Percentiles rank a stretch among this genome's conserved stretches.
Evolutionary conservation across 495 filamentous ascomycete species (phyloP).

Genomic region (Penicillium cinerascens): DNA sequence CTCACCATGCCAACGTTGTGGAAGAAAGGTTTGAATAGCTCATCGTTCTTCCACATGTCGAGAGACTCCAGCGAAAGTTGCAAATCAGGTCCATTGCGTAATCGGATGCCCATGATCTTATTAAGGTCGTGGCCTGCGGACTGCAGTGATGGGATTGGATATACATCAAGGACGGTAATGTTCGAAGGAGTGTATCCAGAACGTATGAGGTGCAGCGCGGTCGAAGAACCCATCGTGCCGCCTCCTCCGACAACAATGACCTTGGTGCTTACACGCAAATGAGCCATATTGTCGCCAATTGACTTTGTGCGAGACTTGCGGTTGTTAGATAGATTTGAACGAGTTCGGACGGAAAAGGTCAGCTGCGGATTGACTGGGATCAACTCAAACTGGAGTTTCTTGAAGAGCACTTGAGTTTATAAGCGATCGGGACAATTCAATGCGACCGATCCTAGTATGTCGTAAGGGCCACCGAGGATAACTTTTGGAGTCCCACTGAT

Average conservation of each 20-base stretch:
- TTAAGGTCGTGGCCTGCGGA: conserved; percentile 48
- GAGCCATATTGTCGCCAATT: conserved; percentile 3
- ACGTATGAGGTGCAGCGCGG: conserved; percentile 44
- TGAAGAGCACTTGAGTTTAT: background rate
- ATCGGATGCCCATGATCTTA: conserved; percentile 36
- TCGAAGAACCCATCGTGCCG: conserved; percentile 45
- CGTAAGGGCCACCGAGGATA: background rate
- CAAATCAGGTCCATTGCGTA: conserved; percentile 13
- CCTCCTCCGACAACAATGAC: conserved; percentile 22
- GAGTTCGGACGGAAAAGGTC: background rate
- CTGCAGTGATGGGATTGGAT: conserved; percentile 39
- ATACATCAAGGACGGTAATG: conserved; percentile 44
- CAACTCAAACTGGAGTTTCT: background rate
- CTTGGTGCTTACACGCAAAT: conserved; percentile 9
- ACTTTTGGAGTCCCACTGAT: background rate
- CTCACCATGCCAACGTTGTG: conserved; percentile 33
- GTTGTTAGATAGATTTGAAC: background rate
- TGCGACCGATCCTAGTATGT: background rate
- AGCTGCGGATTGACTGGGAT: background rate
- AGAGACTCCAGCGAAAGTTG: conserved; percentile 27
- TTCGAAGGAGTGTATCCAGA: conserved; percentile 37
- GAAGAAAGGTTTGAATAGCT: conserved; percentile 44
- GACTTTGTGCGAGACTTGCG: background rate
- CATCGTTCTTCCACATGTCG: conserved; percentile 43
- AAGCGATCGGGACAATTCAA: background rate